Base-by-base conservation (phyloP, 2,329 filamentous ascomycete genomes). In the Fusarium setosum region DNA sequence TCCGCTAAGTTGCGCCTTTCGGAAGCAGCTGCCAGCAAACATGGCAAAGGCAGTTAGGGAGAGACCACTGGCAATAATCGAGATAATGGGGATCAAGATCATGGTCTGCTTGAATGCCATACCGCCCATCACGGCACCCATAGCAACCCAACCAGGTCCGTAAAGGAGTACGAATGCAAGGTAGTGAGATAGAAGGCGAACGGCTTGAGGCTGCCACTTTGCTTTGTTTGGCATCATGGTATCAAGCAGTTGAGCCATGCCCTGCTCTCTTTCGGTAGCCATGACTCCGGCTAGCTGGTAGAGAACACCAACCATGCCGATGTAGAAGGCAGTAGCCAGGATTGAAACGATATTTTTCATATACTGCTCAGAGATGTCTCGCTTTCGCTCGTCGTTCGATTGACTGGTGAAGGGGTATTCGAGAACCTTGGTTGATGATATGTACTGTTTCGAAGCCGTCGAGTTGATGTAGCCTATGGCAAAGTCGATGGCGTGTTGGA, bases 271-370 rank as follows among this genome's bases (percentile, higher is more conserved):
- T 77, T 96, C 93, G 3, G 88, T 87, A 4, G 93, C 92, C 77
- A 95, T 90, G 67, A 93, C 87, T 4, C 93, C 93, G 1, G 91
- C 91, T 56, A 94, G 82, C 72, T 96, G 92, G 74, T 96, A 96
- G 42, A 88, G 89, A 9, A 95, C 85, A 15, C 50, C 50, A 3
- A 91, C 88, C 52, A 93, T 84, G 17, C 88, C 89, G 51, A 93
- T 86, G 72, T 93, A 88, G 71, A 94, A 91, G 1, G 88, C 88
- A n/a, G 94, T 87, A 8, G 83, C 91, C 38, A 95, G 79, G 54
- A 91, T 90, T 65, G 90, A 86, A 69, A 91, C 90, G 49, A 95
- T 83, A 1, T 87, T 84, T 3, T 83, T 82, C 84, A 93, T 92
- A 75, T 92, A 95, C 7, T 84, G 76, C 5, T 84, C 82, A 7